Evolutionary conservation across 2,329 filamentous ascomycete genomes (phyloP).

Genomic region (Amphichorda felina): DNA sequence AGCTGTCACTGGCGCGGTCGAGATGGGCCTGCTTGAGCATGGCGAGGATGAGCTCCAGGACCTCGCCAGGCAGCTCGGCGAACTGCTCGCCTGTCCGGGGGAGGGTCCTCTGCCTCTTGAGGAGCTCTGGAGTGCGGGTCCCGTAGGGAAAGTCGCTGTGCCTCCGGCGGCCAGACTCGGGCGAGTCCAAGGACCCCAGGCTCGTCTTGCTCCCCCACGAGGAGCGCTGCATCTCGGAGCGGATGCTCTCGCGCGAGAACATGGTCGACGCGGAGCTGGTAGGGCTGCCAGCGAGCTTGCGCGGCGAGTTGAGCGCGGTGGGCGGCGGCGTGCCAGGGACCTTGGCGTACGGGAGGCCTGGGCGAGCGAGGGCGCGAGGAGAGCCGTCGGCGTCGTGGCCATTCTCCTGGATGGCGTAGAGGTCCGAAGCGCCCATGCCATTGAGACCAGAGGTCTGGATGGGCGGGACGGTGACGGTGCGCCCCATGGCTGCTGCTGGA

Average conservation of each 20-base stretch:
- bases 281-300: constrained; percentile 14
- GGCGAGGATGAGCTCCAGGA: constrained; percentile 43
- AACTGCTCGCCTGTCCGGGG: constrained; percentile 38
- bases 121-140: constrained; percentile 2
- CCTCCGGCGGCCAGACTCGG: constrained; percentile 10
- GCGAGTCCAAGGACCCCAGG: constrained; percentile 26
- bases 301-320: constrained; percentile 20
- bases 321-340: constrained; percentile 7
- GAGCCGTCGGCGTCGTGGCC: background rate
- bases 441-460: constrained; percentile 3
- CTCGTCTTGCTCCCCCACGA: constrained; percentile 25
- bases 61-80: constrained; percentile 43
- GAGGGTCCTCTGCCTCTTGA: constrained; percentile 10
- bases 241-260: constrained; percentile 16
- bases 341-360: background rate
- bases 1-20: constrained; percentile 33
- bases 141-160: constrained; percentile 15
- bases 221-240: constrained; percentile 11
- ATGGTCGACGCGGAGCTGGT: constrained; percentile 11
- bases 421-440: background rate
- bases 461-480: constrained; percentile 6
- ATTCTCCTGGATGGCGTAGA: constrained; percentile 4
- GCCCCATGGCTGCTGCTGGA: constrained; percentile 3
- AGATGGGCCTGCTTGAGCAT: constrained; percentile 41
- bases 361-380: background rate